Conservation (phyloP, 305 asterid species). For the Fraxinus latifolia region DNA sequence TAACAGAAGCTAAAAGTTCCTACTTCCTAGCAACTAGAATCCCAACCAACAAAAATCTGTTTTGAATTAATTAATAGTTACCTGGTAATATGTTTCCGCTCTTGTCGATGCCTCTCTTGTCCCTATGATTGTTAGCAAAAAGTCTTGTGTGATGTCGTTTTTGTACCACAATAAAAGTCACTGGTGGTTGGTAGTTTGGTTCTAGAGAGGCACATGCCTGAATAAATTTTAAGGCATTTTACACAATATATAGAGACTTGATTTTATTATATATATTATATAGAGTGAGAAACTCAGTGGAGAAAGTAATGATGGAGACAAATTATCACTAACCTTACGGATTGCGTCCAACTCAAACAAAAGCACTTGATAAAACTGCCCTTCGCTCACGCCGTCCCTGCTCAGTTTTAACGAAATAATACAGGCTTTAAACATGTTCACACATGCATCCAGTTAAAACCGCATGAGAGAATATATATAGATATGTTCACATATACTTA, state of each 20-base stretch:
- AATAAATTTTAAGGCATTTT: background rate
- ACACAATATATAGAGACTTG: background rate
- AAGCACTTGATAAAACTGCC: slow-evolving; percentile 96
- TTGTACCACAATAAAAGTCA: slow-evolving; percentile 90
- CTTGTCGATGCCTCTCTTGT: slow-evolving; percentile 77
- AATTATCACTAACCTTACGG: slow-evolving; percentile 55
- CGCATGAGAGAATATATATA: background rate
- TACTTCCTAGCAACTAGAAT: background rate
- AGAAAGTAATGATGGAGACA: background rate
- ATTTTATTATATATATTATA: background rate
- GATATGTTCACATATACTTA: background rate
- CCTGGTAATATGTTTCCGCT: slow-evolving; percentile 96
- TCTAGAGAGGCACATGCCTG: slow-evolving; percentile 98
- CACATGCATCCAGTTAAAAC: background rate
- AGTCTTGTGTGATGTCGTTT: slow-evolving; percentile 92
- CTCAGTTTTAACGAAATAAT: background rate
- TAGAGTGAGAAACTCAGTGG: background rate
- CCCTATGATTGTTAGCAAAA: slow-evolving; percentile 88
- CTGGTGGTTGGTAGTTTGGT: slow-evolving; percentile 96
- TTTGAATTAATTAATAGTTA: slow-evolving; percentile 17
- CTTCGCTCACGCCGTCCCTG: slow-evolving; percentile 99
- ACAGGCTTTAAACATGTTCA: background rate
- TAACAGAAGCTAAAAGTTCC: background rate
- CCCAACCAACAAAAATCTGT: background rate
- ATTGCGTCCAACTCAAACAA: slow-evolving; percentile 95